These are phyloP conservation scores for Schrenkiella parvula DNA, from an alignment of 345 rosid species.

Conservation along the genomic window DNA sequence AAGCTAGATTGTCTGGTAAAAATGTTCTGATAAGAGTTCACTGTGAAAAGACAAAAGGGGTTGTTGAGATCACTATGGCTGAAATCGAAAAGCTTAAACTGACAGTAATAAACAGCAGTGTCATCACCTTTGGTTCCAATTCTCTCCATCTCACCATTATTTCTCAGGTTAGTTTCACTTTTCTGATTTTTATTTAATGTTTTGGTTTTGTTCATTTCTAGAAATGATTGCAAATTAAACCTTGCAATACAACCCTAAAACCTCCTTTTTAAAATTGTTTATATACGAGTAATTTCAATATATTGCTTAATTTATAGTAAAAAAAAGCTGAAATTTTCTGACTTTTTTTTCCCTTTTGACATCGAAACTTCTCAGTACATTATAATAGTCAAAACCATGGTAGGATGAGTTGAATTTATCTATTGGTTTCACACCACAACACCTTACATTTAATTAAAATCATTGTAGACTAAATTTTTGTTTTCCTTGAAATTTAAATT, in stretches of 20 bases:
- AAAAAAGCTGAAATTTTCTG: too few relatives aligned
- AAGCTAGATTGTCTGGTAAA: conserved; percentile 62
- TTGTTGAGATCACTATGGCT: conserved; percentile 48
- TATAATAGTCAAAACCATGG: too few relatives aligned
- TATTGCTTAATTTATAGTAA: too few relatives aligned
- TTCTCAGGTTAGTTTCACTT: conserved; percentile 47
- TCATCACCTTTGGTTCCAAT: conserved; percentile 57
- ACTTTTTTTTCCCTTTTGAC: too few relatives aligned
- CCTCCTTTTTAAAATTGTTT: background rate
- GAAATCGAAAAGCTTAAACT: conserved; percentile 59
- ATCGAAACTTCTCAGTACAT: background rate
- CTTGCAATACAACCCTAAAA: too few relatives aligned
- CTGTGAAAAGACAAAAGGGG: conserved; percentile 62
- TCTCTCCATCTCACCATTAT: conserved; percentile 59
- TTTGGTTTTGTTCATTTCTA: background rate
- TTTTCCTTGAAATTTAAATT: too few relatives aligned
- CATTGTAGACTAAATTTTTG: too few relatives aligned
- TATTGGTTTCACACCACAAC: too few relatives aligned
- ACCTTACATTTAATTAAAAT: too few relatives aligned
- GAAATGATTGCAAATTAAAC: background rate
- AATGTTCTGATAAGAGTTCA: conserved; percentile 67
- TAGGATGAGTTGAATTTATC: too few relatives aligned
- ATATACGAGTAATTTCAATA: background rate
- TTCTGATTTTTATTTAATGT: background rate
- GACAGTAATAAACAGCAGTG: conserved; percentile 48